phyloP scores from a whole-genome alignment of 164 flowering plant species.

The Liriodendron chinense region DNA sequence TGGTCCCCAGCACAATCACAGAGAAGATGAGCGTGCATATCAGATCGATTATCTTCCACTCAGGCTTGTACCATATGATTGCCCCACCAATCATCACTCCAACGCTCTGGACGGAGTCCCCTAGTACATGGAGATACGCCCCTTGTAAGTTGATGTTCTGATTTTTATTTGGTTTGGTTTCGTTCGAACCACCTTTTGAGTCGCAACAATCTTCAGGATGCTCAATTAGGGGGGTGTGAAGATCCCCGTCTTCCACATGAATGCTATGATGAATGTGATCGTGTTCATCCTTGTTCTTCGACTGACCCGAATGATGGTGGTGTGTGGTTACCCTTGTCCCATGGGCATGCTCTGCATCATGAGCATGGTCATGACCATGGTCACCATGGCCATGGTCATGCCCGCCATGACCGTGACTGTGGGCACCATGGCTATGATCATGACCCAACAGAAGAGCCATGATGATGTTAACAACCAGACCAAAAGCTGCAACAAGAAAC shows the following conservation, averaged over 20 bases:
- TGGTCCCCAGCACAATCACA: conserved; percentile 61
- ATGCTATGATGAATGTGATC: not conserved
- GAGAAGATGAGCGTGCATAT: conserved; percentile 84
- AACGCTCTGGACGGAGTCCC: conserved; percentile 79
- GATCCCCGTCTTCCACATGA: conserved; percentile 25
- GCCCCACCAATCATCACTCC: conserved; percentile 94
- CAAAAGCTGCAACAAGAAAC: conserved; percentile 80
- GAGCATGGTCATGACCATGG: conserved; percentile 20
- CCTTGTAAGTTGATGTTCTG: conserved; percentile 79
- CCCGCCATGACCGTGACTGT: conserved; percentile 18
- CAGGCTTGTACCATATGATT: conserved; percentile 74
- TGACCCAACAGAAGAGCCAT: conserved; percentile 83
- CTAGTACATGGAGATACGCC: conserved; percentile 90
- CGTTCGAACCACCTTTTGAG: conserved; percentile 16
- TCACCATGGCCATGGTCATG: conserved; percentile 36
- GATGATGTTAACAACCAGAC: conserved; percentile 65
- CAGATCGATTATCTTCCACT: conserved; percentile 77
- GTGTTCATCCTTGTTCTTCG: conserved; percentile 14
- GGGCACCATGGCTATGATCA: conserved; percentile 45
- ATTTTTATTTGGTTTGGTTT: conserved; percentile 29
- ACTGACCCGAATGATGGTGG: conserved; percentile 23
- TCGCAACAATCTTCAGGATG: conserved; percentile 7
- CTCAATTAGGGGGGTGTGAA: conserved; percentile 35
- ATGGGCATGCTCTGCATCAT: conserved; percentile 22
- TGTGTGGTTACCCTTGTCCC: conserved; percentile 22